Conservation (phyloP, 2,329 filamentous ascomycete genomes). For the Fusarium nelsonii region DNA sequence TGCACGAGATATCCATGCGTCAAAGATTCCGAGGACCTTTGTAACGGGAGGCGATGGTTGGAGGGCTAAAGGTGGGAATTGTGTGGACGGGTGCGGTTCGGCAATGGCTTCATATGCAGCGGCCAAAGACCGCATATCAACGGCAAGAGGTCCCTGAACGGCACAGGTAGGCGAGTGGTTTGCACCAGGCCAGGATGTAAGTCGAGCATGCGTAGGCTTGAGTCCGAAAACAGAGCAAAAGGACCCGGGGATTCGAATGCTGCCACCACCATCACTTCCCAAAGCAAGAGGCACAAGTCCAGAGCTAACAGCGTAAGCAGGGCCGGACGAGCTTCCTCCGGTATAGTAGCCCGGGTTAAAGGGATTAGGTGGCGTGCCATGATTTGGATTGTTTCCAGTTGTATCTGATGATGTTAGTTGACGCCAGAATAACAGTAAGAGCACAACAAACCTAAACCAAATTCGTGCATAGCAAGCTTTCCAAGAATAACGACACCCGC, state of each 20-base stretch:
- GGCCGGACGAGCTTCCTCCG: constrained; percentile 81
- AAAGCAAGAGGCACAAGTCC: constrained; percentile 79
- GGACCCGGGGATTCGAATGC: constrained; percentile 77
- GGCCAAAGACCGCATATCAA: constrained; percentile 74
- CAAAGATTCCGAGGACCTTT: constrained; percentile 72
- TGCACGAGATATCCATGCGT: constrained; percentile 70
- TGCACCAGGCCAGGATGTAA: constrained; percentile 71
- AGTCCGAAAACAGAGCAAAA: constrained; percentile 82
- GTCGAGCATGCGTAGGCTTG: constrained; percentile 76
- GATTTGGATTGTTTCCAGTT: constrained; percentile 78
- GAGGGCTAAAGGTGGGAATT: constrained; percentile 62
- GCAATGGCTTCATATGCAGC: constrained; percentile 74
- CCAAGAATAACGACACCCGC: constrained; percentile 79
- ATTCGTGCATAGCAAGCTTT: constrained; percentile 82
- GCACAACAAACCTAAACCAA: constrained; percentile 70
- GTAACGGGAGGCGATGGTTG: constrained; percentile 40
- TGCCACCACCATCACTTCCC: constrained; percentile 80
- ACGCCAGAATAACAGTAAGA: background rate
- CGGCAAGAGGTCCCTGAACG: constrained; percentile 75
- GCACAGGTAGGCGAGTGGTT: constrained; percentile 72
- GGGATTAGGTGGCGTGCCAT: constrained; percentile 81
- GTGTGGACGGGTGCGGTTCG: constrained; percentile 69
- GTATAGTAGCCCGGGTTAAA: constrained; percentile 80
- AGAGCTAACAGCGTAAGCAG: constrained; percentile 75
- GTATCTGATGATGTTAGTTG: constrained; percentile 65